These are phyloP conservation scores for Paraphoma chrysanthemicola DNA, from an alignment of 2,329 filamentous ascomycete genomes.

Conservation along the genomic window DNA sequence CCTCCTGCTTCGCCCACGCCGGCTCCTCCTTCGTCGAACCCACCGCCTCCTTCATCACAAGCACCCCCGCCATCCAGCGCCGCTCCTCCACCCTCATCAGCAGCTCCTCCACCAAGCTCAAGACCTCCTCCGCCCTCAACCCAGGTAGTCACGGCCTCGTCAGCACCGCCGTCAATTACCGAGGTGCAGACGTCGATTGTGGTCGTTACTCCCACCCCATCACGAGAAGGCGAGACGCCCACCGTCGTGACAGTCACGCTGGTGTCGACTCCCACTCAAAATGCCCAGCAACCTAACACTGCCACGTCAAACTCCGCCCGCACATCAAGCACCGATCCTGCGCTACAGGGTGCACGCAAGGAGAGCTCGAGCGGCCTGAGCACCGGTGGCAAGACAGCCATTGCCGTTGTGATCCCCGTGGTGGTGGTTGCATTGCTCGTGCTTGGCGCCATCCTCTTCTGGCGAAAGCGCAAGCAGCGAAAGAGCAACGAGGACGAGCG, in stretches of 20 bases:
- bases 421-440: conserved; percentile 84
- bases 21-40: conserved; percentile 26
- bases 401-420: conserved; percentile 93
- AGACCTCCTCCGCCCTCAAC: conserved; percentile 13
- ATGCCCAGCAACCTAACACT: background rate
- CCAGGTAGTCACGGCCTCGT: conserved; percentile 30
- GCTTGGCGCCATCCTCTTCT: conserved; percentile 79
- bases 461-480: conserved; percentile 85
- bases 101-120: conserved; percentile 9
- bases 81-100: conserved; percentile 8
- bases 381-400: conserved; percentile 77
- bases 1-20: conserved; percentile 17
- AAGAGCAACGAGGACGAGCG: conserved; percentile 87
- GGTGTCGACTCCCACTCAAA: conserved; percentile 14
- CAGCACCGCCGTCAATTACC: conserved; percentile 25
- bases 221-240: conserved; percentile 25
- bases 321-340: conserved; percentile 15
- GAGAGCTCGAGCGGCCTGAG: conserved; percentile 54
- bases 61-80: conserved; percentile 9
- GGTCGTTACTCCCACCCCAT: conserved; percentile 27
- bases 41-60: conserved; percentile 15
- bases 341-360: conserved; percentile 17
- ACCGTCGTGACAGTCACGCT: conserved; percentile 22
- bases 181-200: conserved; percentile 27
- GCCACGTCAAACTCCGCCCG: conserved; percentile 6